Evolutionary conservation across 2,329 filamentous ascomycete genomes (phyloP).

Genomic region (Microdochium bolleyi): DNA sequence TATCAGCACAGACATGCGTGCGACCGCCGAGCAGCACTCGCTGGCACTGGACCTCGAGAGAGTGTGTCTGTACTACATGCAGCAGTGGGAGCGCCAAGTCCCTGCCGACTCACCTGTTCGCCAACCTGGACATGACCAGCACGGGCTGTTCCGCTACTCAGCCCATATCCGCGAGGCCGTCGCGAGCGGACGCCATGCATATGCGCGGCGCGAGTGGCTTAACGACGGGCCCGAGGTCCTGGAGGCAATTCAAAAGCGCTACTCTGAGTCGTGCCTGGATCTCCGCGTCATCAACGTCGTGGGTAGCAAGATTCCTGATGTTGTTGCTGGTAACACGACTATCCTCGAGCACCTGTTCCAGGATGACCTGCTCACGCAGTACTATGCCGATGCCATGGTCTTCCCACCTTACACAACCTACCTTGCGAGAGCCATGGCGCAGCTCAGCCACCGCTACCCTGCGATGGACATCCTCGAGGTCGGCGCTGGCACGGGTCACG

Average conservation of each 20-base stretch:
- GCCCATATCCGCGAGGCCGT: not conserved
- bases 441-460: not conserved
- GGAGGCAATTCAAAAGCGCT: not conserved
- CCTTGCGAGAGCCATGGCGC: not conserved
- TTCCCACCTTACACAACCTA: not conserved
- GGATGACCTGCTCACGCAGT: slow-evolving; percentile 4
- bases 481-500: not conserved
- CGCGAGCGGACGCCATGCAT: not conserved
- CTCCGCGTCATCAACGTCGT: not conserved
- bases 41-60: not conserved
- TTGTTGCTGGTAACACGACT: not conserved
- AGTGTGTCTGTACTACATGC: not conserved
- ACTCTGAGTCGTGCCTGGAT: not conserved
- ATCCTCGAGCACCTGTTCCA: slow-evolving; percentile 6
- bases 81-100: not conserved
- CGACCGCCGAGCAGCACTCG: not conserved
- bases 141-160: not conserved
- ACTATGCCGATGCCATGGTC: slow-evolving; percentile 2
- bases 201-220: not conserved
- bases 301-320: not conserved
- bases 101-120: not conserved
- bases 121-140: not conserved
- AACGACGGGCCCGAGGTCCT: not conserved
- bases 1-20: not conserved
- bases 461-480: not conserved